Base-by-base conservation (phyloP, 768 basidiomycete genomes). In the Boletus tylopilopsis region DNA sequence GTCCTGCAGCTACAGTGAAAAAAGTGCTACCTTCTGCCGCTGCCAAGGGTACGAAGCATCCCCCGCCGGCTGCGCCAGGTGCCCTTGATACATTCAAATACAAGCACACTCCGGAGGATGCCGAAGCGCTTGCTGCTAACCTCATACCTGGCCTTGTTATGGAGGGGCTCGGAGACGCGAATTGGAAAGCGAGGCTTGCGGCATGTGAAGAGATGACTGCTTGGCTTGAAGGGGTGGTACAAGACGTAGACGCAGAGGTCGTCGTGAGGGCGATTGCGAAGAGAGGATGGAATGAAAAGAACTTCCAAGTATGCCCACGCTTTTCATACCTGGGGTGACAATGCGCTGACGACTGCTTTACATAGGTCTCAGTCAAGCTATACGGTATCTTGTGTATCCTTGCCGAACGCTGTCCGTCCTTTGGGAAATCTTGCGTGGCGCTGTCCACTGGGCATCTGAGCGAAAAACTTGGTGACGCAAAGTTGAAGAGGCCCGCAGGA, bases 251-350 rank as follows among this genome's bases (percentile, higher is more conserved):
- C 56, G 83, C 87, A 12, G 96, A 99, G 68, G 82, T 99, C 5
- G 61, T 99, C 32, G 81, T 97, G 18, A 78, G 95, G 22, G 85
- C 88, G 56, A 70, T 98, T 51, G 85, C 81, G 4, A 98, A 95
- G 75, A 92, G 90, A 55, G 93, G 94, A 3, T 97, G 93, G 94
- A 80, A 77, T n/a, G 96, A 99, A 72, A 98, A 96, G 76, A 99
- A 98, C 62, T 99, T 99, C 58, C 95, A 99, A 74, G 94, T 89
- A 51, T 48, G 24, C 42, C n/a, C 69, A 61, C 21, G 5, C 19
- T 24, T 47, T n/a, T 36, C 44, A 1, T 6, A 27, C 13, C 23
- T 6, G 25, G 21, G 12, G 42, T 35, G n/a, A 37, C 16, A 18
- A 32, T 49, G 5, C n/a, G 38, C 51, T 60, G 23, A 58, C 38